Conservation (phyloP, 768 basidiomycete genomes). For the Boletellus sp. region DNA sequence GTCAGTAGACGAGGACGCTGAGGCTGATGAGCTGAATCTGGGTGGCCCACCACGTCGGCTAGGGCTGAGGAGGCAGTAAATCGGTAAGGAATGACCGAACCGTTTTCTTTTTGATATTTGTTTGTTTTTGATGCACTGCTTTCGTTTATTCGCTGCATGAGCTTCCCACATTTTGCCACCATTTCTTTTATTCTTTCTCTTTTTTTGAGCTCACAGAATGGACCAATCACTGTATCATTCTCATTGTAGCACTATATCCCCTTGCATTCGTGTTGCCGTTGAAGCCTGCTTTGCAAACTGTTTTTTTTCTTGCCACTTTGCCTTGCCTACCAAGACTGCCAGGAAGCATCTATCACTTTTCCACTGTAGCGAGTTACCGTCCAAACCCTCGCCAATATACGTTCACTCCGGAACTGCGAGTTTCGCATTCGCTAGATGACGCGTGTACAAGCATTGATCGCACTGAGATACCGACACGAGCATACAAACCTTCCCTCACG, state of each 20-base stretch:
- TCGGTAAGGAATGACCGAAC: neutral
- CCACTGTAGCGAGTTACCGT: neutral
- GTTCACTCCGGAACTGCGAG: neutral
- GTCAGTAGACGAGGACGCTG: neutral
- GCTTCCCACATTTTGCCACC: neutral
- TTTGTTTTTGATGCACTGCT: neutral
- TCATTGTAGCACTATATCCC: constrained; percentile 1
- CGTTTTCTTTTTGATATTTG: neutral
- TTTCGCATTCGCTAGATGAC: neutral
- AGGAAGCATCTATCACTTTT: neutral
- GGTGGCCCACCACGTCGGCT: constrained; percentile 8
- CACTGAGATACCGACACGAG: neutral
- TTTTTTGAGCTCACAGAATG: neutral
- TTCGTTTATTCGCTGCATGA: constrained; percentile 4
- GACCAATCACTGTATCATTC: neutral
- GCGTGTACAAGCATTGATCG: neutral
- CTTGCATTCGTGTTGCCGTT: neutral
- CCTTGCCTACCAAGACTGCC: neutral
- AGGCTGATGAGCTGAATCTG: constrained; percentile 31
- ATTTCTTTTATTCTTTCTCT: neutral
- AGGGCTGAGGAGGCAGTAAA: constrained; percentile 11
- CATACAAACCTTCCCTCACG: neutral
- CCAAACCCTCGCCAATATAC: neutral
- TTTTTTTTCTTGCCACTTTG: neutral
- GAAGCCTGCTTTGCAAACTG: neutral